Percentiles rank a stretch among this genome's conserved stretches.
phyloP scores from a whole-genome alignment of 495 filamentous ascomycete genomes.

The Acidomyces sp. region DNA sequence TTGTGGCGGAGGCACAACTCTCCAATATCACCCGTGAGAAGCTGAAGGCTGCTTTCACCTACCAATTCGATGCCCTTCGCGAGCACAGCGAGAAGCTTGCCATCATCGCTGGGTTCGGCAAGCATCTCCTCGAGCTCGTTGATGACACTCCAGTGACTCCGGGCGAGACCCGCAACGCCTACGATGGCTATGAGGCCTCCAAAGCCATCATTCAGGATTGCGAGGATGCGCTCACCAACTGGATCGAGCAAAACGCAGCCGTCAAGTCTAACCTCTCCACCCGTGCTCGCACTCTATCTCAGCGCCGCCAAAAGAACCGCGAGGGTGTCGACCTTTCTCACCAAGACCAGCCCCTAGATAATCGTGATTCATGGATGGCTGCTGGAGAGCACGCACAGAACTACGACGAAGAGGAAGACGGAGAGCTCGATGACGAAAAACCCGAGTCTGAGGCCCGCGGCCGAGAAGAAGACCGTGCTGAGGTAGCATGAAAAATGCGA shows the following conservation, averaged over 20 bases:
- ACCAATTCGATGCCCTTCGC: conserved; percentile 93
- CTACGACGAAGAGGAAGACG: conserved; percentile 51
- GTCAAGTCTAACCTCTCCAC: conserved; percentile 75
- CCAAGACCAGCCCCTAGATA: conserved; percentile 75
- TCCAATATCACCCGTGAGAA: conserved; percentile 99
- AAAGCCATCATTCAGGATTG: conserved; percentile 99
- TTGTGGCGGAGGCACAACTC: conserved; percentile 93
- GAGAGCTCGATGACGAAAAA: conserved; percentile 38
- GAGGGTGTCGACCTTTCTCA: conserved; percentile 65
- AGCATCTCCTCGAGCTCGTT: conserved; percentile 87
- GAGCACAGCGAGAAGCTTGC: conserved; percentile 98
- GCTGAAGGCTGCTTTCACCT: conserved; percentile 94
- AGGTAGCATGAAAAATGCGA: conserved; percentile 23
- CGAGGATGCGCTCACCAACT: conserved; percentile 92
- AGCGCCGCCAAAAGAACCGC: conserved; percentile 61
- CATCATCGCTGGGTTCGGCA: conserved; percentile 93
- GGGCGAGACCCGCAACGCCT: conserved; percentile 88
- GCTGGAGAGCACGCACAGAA: conserved; percentile 57
- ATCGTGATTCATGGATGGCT: conserved; percentile 80
- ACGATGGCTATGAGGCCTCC: conserved; percentile 96
- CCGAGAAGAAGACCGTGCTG: conserved; percentile 44
- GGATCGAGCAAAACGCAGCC: conserved; percentile 78
- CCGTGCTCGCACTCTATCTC: conserved; percentile 72
- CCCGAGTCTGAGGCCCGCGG: conserved; percentile 34
- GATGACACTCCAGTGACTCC: conserved; percentile 96